A percentile compares a stretch with the other conserved stretches of the same genome.
phyloP scores from a whole-genome alignment of 345 rosid species.

The Luvunga scandens region DNA sequence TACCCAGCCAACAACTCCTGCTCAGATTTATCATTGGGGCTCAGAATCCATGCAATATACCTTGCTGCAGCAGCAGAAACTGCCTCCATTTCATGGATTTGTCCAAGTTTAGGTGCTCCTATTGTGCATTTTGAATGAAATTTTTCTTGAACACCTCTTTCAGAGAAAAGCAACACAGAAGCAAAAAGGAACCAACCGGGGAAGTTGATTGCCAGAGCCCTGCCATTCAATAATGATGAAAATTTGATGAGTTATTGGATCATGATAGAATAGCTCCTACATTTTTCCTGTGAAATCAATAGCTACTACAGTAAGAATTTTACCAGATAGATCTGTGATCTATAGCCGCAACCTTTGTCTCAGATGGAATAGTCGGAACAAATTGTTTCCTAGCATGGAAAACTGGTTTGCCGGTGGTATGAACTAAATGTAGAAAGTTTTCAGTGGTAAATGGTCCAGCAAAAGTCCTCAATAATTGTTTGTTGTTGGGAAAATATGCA shows the following conservation, averaged over 20 bases:
- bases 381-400: constrained; percentile 15
- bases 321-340: constrained; percentile 72
- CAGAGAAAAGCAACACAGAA: constrained; percentile 50
- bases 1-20: constrained; percentile 44
- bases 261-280: neutral
- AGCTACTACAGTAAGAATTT: constrained; percentile 14
- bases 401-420: constrained; percentile 28
- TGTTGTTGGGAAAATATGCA: constrained; percentile 62
- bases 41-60: constrained; percentile 72
- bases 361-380: constrained; percentile 19
- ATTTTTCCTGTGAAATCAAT: constrained; percentile 1
- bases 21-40: constrained; percentile 42
- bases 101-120: constrained; percentile 14
- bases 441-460: constrained; percentile 47
- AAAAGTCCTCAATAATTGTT: constrained; percentile 40
- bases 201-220: constrained; percentile 79
- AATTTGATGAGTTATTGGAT: neutral
- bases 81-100: constrained; percentile 25
- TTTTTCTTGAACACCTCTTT: constrained; percentile 23
- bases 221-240: constrained; percentile 29
- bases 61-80: constrained; percentile 49
- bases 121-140: constrained; percentile 20
- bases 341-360: constrained; percentile 23
- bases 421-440: constrained; percentile 39
- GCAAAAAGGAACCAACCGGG: constrained; percentile 85